Evolutionary conservation across 2,329 filamentous ascomycete species (phyloP).

Genomic region (Harringtonia aguacate): DNA sequence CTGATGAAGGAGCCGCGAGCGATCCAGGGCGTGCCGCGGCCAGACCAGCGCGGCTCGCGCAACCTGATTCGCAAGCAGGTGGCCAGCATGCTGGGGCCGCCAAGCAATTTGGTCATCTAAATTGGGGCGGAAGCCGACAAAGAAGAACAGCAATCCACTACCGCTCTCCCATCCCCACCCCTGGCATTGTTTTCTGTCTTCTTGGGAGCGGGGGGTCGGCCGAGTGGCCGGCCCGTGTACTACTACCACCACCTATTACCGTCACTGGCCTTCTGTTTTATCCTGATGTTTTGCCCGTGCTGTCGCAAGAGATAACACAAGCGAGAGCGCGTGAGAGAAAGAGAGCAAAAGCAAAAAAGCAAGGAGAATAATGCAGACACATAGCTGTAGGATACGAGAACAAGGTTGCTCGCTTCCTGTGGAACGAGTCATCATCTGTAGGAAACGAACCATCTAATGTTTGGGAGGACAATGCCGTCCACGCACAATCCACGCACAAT

Average conservation of each 20-base stretch:
- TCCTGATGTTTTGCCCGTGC: too few relatives aligned
- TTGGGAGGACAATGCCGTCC: neutral
- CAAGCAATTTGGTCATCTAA: neutral
- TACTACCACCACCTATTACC: neutral
- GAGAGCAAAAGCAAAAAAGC: neutral
- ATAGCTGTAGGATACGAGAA: too few relatives aligned
- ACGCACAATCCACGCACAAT: too few relatives aligned
- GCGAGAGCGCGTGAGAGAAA: too few relatives aligned
- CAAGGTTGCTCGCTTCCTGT: too few relatives aligned
- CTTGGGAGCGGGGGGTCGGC: neutral
- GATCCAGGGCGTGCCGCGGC: constrained; percentile 74
- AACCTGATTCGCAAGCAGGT: constrained; percentile 48
- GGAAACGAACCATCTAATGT: neutral
- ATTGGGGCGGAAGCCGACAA: neutral
- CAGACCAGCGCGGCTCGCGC: constrained; percentile 38
- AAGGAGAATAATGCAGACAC: neutral
- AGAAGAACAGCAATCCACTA: neutral
- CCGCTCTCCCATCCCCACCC: neutral
- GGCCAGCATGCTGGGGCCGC: constrained; percentile 21
- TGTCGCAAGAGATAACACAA: too few relatives aligned
- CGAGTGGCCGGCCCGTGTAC: too few relatives aligned
- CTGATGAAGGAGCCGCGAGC: constrained; percentile 88
- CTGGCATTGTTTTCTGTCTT: neutral
- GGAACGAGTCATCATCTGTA: too few relatives aligned
- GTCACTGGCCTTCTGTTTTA: neutral